Evolutionary conservation across 768 basidiomycete genomes (phyloP).

Genomic region (Pisolithus albus): DNA sequence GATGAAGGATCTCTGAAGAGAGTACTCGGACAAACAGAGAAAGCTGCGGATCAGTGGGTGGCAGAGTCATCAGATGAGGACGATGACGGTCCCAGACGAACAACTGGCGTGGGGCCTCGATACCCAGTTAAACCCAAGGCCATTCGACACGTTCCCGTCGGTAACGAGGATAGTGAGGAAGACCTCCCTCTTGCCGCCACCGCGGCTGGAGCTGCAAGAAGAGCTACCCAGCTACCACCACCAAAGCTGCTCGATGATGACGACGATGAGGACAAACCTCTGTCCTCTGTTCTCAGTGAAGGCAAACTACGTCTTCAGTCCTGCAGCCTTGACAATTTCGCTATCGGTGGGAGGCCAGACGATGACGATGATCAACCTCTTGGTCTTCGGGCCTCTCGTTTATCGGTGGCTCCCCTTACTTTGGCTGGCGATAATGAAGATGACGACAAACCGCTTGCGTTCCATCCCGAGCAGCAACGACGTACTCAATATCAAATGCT

Average conservation of each 20-base stretch:
- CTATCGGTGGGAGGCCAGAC: slow-evolving; percentile 20
- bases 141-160: slow-evolving; percentile 5
- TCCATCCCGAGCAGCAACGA: slow-evolving; percentile 76
- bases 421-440: slow-evolving; percentile 41
- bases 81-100: slow-evolving; percentile 44
- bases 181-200: slow-evolving; percentile 71
- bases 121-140: slow-evolving; percentile 31
- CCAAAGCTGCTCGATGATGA: slow-evolving; percentile 26
- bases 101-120: slow-evolving; percentile 52
- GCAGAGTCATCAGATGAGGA: slow-evolving; percentile 65
- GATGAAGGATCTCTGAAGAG: slow-evolving; percentile 24
- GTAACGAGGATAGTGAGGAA: slow-evolving; percentile 55
- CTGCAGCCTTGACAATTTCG: slow-evolving; percentile 34
- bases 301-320: slow-evolving; percentile 39
- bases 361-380: slow-evolving; percentile 69
- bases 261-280: slow-evolving; percentile 69
- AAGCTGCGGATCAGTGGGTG: slow-evolving; percentile 34
- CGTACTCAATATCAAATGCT: slow-evolving; percentile 48
- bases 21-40: slow-evolving; percentile 15
- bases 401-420: slow-evolving; percentile 21
- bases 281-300: slow-evolving; percentile 52
- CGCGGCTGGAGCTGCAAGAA: slow-evolving; percentile 47
- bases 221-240: slow-evolving; percentile 29
- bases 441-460: slow-evolving; percentile 63
- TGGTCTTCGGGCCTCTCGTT: slow-evolving; percentile 56